Percentiles rank a stretch among this genome's conserved stretches.
phyloP scores from a whole-genome alignment of 345 rosid species.

The Citrus sp. region DNA sequence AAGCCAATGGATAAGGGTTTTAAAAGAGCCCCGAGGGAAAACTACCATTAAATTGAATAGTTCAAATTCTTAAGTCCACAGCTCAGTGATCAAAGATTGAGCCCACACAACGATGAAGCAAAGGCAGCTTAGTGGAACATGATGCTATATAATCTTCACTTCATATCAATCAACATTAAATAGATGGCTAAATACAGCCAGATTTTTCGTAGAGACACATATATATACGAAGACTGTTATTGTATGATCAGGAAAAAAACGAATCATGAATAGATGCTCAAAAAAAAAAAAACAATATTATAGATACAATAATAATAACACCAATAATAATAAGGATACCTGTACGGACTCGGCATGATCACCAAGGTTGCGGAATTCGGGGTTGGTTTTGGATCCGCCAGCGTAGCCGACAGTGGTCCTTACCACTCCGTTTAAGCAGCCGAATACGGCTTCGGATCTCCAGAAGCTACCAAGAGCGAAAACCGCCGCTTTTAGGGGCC shows the following conservation, averaged over 20 bases:
- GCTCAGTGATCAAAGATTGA: neutral
- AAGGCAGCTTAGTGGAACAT: neutral
- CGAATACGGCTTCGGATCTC: slow-evolving; percentile 93
- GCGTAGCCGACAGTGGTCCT: slow-evolving; percentile 73
- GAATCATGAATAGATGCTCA: neutral
- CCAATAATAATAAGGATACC: slow-evolving; percentile 28
- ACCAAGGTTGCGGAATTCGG: slow-evolving; percentile 73
- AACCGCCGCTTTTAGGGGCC: slow-evolving; percentile 51
- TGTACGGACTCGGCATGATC: slow-evolving; percentile 88
- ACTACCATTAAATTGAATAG: neutral
- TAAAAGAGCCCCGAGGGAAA: neutral
- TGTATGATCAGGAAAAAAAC: neutral
- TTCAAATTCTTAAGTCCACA: neutral
- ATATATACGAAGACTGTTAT: neutral
- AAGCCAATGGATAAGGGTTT: neutral
- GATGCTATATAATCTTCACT: neutral
- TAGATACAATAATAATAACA: neutral
- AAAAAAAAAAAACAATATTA: no score
- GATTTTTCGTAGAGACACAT: no score
- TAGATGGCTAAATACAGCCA: neutral
- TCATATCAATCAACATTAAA: neutral
- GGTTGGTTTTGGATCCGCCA: slow-evolving; percentile 73
- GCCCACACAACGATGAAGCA: neutral
- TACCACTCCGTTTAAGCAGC: slow-evolving; percentile 77
- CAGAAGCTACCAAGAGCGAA: slow-evolving; percentile 93